Conservation (phyloP, 2,329 filamentous ascomycete species). For the Chrysoporthe cubensis region DNA sequence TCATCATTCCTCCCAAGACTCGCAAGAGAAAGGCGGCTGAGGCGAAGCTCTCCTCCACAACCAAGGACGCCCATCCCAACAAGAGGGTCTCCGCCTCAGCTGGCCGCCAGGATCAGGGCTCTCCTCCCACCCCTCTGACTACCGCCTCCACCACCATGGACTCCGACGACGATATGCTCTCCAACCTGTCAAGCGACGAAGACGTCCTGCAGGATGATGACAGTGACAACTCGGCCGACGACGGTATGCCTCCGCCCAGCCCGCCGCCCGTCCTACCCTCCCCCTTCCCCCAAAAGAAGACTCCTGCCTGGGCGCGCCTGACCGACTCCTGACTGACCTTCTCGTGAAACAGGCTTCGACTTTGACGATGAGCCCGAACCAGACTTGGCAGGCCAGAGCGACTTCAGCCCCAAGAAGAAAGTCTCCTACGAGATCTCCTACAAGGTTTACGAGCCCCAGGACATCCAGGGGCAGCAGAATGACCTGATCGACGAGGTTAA, state of each 20-base stretch:
- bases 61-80: constrained; percentile 47
- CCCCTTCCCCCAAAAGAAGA: constrained; percentile 21
- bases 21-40: constrained; percentile 69
- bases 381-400: constrained; percentile 59
- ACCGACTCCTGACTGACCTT: constrained; percentile 13
- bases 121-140: constrained; percentile 63
- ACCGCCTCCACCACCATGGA: constrained; percentile 73
- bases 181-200: constrained; percentile 76
- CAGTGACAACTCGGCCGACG: constrained; percentile 63
- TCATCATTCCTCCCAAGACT: constrained; percentile 63
- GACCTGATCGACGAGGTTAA: constrained; percentile 88
- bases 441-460: constrained; percentile 76
- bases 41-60: constrained; percentile 59
- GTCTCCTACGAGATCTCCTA: constrained; percentile 83
- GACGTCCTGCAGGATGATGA: constrained; percentile 77
- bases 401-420: constrained; percentile 71
- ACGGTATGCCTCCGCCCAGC: constrained; percentile 45
- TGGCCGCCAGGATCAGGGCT: constrained; percentile 43
- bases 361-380: constrained; percentile 61
- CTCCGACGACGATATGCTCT: constrained; percentile 94
- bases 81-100: constrained; percentile 62
- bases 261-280: background rate
- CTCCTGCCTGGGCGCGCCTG: constrained; percentile 14
- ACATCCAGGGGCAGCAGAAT: constrained; percentile 86
- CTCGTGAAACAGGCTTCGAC: constrained; percentile 55